A percentile compares a stretch with the other conserved stretches of the same genome.
Evolutionary conservation across 768 basidiomycete genomes (phyloP).

Genomic region (Krasilnikovozyma curviuscula): DNA sequence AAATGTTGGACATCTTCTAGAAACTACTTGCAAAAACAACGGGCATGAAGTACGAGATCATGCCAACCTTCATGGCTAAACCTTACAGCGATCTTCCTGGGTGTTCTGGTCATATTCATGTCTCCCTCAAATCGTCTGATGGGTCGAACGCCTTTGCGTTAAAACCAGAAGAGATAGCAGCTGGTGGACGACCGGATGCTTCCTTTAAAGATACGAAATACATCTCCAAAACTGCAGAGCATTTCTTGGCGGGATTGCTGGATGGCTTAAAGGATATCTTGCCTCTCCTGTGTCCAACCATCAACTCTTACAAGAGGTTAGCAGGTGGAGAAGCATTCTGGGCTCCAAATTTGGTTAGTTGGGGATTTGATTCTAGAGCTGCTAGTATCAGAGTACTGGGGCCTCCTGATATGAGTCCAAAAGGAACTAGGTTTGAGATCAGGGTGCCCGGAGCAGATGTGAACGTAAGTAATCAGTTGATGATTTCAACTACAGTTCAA

Average conservation of each 20-base stretch:
- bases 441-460: conserved; percentile 94
- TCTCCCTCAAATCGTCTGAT: conserved; percentile 48
- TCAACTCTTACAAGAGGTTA: conserved; percentile 94
- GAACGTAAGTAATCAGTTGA: no score
- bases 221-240: conserved; percentile 64
- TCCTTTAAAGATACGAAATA: conserved; percentile 63
- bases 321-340: conserved; percentile 55
- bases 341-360: conserved; percentile 16
- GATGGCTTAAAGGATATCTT: conserved; percentile 78
- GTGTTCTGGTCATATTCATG: conserved; percentile 88
- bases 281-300: conserved; percentile 67
- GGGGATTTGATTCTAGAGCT: conserved; percentile 71
- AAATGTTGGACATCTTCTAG: no score
- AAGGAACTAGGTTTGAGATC: conserved; percentile 68
- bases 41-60: conserved; percentile 68
- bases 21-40: conserved; percentile 82
- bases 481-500: no score
- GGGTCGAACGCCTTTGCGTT: conserved; percentile 70
- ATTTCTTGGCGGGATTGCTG: conserved; percentile 83
- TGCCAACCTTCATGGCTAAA: conserved; percentile 97
- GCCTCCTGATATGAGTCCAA: conserved; percentile 62
- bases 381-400: conserved; percentile 83
- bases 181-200: conserved; percentile 47
- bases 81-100: conserved; percentile 90
- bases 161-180: conserved; percentile 38